A percentile compares a stretch with the other conserved stretches of the same genome.
Conservation (phyloP, 352 stramenopile genomes). For the Pythium chondricola region DNA sequence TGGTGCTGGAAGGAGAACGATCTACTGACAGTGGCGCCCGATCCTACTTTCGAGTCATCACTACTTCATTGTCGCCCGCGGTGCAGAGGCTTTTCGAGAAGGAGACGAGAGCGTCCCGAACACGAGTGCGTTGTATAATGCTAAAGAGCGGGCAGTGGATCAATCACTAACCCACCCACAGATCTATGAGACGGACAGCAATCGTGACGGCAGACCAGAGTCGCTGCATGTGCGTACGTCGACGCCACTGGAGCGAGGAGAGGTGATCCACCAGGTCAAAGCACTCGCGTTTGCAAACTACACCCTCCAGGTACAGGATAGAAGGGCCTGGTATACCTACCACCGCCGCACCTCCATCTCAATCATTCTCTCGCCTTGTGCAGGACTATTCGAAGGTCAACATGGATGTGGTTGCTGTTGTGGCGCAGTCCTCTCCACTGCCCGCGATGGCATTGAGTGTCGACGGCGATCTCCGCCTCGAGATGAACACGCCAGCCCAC, state of each 20-base stretch:
- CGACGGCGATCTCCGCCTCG: constrained; percentile 57
- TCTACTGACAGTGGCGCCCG: not conserved
- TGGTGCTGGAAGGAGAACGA: constrained; percentile 47
- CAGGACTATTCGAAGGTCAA: constrained; percentile 42
- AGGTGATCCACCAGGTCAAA: constrained; percentile 42
- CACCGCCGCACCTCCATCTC: no score
- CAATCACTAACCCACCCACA: constrained; percentile 1
- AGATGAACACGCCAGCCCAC: constrained; percentile 37
- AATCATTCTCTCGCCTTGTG: no score
- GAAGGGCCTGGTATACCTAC: no score
- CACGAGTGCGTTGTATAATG: not conserved
- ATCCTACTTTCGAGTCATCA: constrained; percentile 21
- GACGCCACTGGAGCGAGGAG: constrained; percentile 35
- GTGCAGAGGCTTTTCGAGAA: constrained; percentile 40
- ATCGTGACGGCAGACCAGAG: constrained; percentile 48
- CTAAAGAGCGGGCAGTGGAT: not conserved
- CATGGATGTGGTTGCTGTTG: constrained; percentile 54
- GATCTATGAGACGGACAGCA: constrained; percentile 39
- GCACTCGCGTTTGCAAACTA: constrained; percentile 57
- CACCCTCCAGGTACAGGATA: no score
- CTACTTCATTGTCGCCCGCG: constrained; percentile 35
- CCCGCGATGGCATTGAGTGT: constrained; percentile 28
- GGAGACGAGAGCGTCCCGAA: constrained; percentile 25
- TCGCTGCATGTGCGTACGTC: constrained; percentile 41
- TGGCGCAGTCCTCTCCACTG: constrained; percentile 31